Base-by-base conservation (phyloP, 2,329 filamentous ascomycete species). In the Calonectria crousiana region DNA sequence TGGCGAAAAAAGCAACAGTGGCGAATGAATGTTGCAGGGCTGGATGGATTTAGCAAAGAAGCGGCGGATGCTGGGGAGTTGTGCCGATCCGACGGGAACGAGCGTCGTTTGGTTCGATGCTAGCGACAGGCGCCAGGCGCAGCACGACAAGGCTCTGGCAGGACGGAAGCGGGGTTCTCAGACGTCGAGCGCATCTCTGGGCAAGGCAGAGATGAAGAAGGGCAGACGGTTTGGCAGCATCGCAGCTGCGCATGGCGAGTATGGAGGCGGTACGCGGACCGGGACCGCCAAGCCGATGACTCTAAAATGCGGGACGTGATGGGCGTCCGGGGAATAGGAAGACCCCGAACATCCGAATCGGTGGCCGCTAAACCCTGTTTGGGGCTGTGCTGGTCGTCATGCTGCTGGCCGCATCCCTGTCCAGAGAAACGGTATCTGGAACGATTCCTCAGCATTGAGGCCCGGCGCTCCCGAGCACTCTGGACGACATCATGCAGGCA, bases 291-390 rank as follows among this genome's bases (percentile, higher is more conserved):
- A 5, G 53, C 44, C 41, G n/a, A 32, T n/a, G 41, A 51, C 30
- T 11, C 68, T 60, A 38, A 70, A 64, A 32, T 52, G 56, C 58
- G 65, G 56, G 56, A 68, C 49, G 30, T 18, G 36, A 53, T 30
- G 58, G 52, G 26, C n/a, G 38, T n/a, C 49, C 68, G 68, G 68
- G 68, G 68, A 70, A 52, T 64, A 64, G 30, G 34, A 70, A 70
- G 68, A 70, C 44, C 68, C 68, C 68, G 68, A 70, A 70, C 53
- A n/a, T n/a, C 68, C 68, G 68, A 70, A 53, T 60, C 34, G 26
- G n/a, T 20, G 28, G 38, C n/a, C 60, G 60, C 60, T 49, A 65
- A 65, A 13, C 38, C 60, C 38, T 32, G 30, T 65, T 38, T n/a
- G n/a, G 38, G 28, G 10, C n/a, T 44, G 28, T 28, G 44, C 10